Percentiles rank a stretch among this genome's conserved stretches.
phyloP scores from a whole-genome alignment of 108 stramenopile genomes.

The Conticribra guillardii region DNA sequence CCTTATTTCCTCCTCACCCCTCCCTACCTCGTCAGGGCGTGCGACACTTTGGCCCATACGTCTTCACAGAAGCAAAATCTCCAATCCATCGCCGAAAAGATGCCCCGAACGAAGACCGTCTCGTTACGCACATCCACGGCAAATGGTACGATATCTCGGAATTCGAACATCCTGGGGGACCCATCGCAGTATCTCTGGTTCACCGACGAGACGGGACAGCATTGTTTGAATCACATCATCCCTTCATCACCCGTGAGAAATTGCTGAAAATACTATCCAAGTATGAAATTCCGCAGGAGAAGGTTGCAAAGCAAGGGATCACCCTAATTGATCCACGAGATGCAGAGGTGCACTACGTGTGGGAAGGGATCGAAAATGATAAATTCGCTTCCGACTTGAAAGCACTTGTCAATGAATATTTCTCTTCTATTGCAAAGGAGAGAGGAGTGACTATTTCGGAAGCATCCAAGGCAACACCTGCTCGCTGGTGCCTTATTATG shows the following conservation, averaged over 20 bases:
- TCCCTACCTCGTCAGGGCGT: slow-evolving; percentile 8
- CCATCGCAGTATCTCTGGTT: slow-evolving; percentile 51
- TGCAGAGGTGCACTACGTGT: slow-evolving; percentile 53
- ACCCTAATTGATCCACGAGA: slow-evolving; percentile 26
- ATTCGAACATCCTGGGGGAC: slow-evolving; percentile 66
- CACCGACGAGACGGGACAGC: slow-evolving; percentile 55
- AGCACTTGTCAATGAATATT: slow-evolving; percentile 36
- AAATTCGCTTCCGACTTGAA: slow-evolving; percentile 50
- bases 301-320: slow-evolving; percentile 13
- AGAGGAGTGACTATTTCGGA: slow-evolving; percentile 32
- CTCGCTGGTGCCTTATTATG: slow-evolving; percentile 47
- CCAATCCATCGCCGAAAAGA: slow-evolving; percentile 31
- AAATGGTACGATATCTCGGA: slow-evolving; percentile 58
- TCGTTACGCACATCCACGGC: slow-evolving; percentile 46
- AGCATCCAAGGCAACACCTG: slow-evolving; percentile 56
- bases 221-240: slow-evolving; percentile 64
- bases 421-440: slow-evolving; percentile 44
- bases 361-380: slow-evolving; percentile 55
- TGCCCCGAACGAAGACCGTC: no score
- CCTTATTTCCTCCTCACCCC: not conserved
- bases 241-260: slow-evolving; percentile 29
- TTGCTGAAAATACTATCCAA: slow-evolving; percentile 49
- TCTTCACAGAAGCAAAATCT: slow-evolving; percentile 47
- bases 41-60: slow-evolving; percentile 34
- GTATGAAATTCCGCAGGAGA: slow-evolving; percentile 39